phyloP scores from a whole-genome alignment of 1,284 basidiomycete species.

The Trichosporon sp. region DNA sequence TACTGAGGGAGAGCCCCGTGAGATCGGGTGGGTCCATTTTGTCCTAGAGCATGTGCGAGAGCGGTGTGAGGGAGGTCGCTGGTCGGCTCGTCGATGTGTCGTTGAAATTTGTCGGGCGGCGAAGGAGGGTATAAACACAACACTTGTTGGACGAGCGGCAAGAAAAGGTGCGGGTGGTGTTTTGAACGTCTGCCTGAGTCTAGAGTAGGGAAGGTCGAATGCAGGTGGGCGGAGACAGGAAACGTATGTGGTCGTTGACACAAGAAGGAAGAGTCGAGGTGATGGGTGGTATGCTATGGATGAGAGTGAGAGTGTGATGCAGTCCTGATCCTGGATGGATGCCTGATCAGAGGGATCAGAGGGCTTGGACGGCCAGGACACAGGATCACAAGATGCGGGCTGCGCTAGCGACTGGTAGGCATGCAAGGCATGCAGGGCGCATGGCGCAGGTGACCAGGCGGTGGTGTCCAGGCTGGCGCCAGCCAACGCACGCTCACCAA shows the following conservation, averaged over 20 bases:
- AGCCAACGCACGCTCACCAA: not conserved
- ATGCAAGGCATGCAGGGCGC: not conserved
- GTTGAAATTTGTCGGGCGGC: not conserved
- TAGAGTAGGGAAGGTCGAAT: not conserved
- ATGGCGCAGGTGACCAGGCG: not conserved
- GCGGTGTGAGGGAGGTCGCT: not conserved
- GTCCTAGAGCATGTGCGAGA: not conserved
- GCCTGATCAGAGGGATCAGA: not conserved
- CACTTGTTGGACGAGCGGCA: not conserved
- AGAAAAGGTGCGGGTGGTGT: not conserved
- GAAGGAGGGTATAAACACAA: not conserved
- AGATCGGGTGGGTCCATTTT: slow-evolving; percentile 12
- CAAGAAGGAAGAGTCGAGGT: not conserved
- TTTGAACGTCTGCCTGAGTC: not conserved
- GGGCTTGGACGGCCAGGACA: not conserved
- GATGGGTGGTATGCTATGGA: not conserved
- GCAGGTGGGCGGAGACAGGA: not conserved
- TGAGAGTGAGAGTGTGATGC: not conserved
- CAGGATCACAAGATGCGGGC: not conserved
- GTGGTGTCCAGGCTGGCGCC: not conserved
- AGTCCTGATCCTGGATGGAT: slow-evolving; percentile 2
- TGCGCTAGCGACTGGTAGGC: not conserved
- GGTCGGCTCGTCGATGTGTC: not conserved
- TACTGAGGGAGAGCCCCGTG: slow-evolving; percentile 1
- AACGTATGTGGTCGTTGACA: not conserved